Evolutionary conservation across 73 alveolate genomes (phyloP).

Genomic region (Uronychia binucleata): DNA sequence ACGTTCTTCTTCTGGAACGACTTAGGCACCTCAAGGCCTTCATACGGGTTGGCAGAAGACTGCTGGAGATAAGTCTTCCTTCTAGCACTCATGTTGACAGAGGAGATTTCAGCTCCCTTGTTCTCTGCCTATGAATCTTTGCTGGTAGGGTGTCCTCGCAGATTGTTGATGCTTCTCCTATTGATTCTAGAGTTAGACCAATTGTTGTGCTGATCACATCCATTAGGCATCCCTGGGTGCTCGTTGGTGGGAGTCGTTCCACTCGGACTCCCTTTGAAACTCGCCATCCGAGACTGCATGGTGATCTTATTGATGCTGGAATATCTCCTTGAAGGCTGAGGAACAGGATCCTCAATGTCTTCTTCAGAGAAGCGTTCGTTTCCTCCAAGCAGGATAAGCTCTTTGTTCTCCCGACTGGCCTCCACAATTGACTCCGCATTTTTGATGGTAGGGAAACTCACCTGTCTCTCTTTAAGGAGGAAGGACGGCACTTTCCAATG

Average conservation of each 20-base stretch:
- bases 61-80: not conserved
- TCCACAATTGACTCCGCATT: slow-evolving; percentile 24
- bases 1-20: not conserved
- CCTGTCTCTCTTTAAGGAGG: slow-evolving; percentile 11
- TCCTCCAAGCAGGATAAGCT: not conserved
- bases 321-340: too few relatives aligned
- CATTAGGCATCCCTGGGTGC: too few relatives aligned
- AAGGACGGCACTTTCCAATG: slow-evolving; percentile 65
- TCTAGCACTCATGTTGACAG: not conserved
- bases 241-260: too few relatives aligned
- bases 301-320: too few relatives aligned
- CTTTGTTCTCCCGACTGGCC: slow-evolving; percentile 11
- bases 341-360: too few relatives aligned
- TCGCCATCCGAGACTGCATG: too few relatives aligned
- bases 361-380: not conserved
- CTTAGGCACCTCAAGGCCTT: not conserved
- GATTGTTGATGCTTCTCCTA: too few relatives aligned
- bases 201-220: too few relatives aligned
- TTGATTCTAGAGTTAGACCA: too few relatives aligned
- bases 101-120: not conserved
- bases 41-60: not conserved
- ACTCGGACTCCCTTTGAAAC: too few relatives aligned
- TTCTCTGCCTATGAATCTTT: too few relatives aligned
- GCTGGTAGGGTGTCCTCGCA: too few relatives aligned
- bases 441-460: slow-evolving; percentile 17